phyloP scores from a whole-genome alignment of 2,329 filamentous ascomycete species.

The Trichoderma sp. region DNA sequence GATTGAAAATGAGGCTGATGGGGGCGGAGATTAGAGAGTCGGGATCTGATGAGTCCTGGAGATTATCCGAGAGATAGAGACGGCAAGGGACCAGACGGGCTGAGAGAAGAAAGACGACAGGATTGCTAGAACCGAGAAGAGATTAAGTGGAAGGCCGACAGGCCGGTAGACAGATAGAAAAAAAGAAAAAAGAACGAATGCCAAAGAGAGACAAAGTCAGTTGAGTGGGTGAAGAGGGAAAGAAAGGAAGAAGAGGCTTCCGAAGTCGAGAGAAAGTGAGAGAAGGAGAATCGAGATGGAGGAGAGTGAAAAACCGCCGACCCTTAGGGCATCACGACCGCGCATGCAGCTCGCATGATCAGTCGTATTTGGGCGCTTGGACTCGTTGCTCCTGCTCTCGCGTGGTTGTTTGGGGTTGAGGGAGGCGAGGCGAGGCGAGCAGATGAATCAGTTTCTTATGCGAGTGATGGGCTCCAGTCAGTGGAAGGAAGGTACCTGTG shows the following conservation, averaged over 20 bases:
- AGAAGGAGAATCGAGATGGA: neutral
- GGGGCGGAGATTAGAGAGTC: constrained; percentile 10
- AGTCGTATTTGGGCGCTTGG: constrained; percentile 13
- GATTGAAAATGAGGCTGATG: constrained; percentile 1
- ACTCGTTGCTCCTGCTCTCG: neutral
- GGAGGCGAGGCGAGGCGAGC: neutral
- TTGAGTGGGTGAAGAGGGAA: neutral
- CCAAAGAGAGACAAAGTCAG: neutral
- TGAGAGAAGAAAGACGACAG: neutral
- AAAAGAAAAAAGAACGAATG: neutral
- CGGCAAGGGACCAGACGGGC: neutral
- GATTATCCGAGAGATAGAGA: constrained; percentile 1
- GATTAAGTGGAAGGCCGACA: neutral
- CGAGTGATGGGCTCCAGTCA: constrained; percentile 11
- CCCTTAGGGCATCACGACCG: constrained; percentile 15
- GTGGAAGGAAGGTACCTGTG: neutral
- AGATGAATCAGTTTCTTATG: constrained; percentile 9
- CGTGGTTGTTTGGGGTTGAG: neutral
- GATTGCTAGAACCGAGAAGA: neutral
- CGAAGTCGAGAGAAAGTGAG: neutral
- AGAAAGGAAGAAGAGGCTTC: neutral
- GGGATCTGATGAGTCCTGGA: constrained; percentile 7
- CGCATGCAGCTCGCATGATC: constrained; percentile 16
- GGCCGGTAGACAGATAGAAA: neutral
- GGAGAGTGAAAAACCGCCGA: neutral